Evolutionary conservation across 495 filamentous ascomycete species (phyloP).

Genomic region (Letharia columbiana): DNA sequence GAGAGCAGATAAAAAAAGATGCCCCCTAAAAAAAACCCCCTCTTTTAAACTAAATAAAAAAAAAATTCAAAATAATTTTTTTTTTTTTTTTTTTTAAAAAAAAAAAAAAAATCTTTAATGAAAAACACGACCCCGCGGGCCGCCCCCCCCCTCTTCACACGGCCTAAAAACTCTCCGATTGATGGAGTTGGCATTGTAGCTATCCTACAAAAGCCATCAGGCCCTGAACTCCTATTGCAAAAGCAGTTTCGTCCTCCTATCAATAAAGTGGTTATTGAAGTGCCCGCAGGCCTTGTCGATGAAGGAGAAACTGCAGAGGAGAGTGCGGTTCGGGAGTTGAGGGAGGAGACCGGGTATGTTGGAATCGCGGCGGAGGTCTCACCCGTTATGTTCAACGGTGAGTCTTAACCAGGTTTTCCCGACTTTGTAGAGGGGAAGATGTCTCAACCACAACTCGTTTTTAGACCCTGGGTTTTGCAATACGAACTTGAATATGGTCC

Average conservation of each 20-base stretch:
- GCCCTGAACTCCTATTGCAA: slow-evolving; percentile 70
- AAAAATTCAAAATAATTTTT: no score
- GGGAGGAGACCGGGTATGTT: slow-evolving; percentile 89
- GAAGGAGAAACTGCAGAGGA: slow-evolving; percentile 68
- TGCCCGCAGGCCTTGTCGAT: slow-evolving; percentile 82
- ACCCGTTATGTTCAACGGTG: slow-evolving; percentile 62
- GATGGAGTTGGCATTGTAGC: slow-evolving; percentile 90
- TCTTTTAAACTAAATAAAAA: no score
- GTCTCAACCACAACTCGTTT: background rate
- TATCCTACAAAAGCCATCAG: slow-evolving; percentile 64
- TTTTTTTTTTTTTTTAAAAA: no score
- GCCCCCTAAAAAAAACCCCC: slow-evolving; percentile 42
- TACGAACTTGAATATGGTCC: slow-evolving; percentile 76
- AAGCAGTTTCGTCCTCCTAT: slow-evolving; percentile 85
- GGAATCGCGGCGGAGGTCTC: slow-evolving; percentile 58
- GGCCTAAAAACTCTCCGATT: slow-evolving; percentile 58
- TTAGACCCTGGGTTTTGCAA: slow-evolving; percentile 74
- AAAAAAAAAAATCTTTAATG: no score
- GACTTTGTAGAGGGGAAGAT: background rate
- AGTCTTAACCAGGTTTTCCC: slow-evolving; percentile 16
- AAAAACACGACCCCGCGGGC: no score
- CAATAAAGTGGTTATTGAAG: slow-evolving; percentile 67
- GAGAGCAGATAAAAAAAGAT: slow-evolving; percentile 41
- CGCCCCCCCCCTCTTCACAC: no score
- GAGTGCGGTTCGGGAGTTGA: slow-evolving; percentile 79